Evolutionary conservation across 768 basidiomycete species (phyloP).

Genomic region (Kwoniella bestiolae): DNA sequence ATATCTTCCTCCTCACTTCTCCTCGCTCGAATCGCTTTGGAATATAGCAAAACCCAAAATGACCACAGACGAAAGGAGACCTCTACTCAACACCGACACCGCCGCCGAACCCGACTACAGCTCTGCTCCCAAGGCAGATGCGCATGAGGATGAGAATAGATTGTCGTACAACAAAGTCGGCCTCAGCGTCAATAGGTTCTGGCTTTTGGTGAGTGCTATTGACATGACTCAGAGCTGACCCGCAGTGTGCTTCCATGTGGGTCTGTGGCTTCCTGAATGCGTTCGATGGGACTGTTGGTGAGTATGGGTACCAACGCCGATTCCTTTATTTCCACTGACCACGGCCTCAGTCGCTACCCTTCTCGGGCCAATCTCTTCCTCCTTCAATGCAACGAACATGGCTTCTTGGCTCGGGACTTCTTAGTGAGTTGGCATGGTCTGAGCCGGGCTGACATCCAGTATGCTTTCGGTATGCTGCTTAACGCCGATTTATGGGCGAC

Average conservation of each 20-base stretch:
- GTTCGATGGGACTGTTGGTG: slow-evolving; percentile 40
- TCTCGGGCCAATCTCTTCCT: slow-evolving; percentile 36
- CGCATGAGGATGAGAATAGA: slow-evolving; percentile 2
- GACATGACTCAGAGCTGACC: neutral
- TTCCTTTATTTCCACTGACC: neutral
- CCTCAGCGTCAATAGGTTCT: slow-evolving; percentile 35
- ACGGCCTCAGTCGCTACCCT: slow-evolving; percentile 35
- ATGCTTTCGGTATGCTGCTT: slow-evolving; percentile 45
- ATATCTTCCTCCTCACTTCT: neutral
- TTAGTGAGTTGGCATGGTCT: slow-evolving; percentile 26
- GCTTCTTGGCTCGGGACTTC: slow-evolving; percentile 53
- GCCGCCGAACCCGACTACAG: neutral
- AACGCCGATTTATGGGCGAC: slow-evolving; percentile 49
- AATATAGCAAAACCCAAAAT: neutral
- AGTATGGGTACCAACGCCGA: too few relatives aligned
- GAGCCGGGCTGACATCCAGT: slow-evolving; percentile 5
- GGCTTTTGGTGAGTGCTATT: slow-evolving; percentile 24
- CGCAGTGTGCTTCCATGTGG: slow-evolving; percentile 38
- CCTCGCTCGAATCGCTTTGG: neutral
- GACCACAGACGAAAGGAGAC: slow-evolving; percentile 6
- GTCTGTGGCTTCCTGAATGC: slow-evolving; percentile 35
- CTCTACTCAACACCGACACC: neutral
- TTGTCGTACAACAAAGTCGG: slow-evolving; percentile 46
- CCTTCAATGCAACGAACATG: slow-evolving; percentile 47
- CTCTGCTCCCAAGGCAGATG: slow-evolving; percentile 1